Evolutionary conservation across 176 grass and related monocot genomes (phyloP).

Genomic region (Rhynchospora pubera): DNA sequence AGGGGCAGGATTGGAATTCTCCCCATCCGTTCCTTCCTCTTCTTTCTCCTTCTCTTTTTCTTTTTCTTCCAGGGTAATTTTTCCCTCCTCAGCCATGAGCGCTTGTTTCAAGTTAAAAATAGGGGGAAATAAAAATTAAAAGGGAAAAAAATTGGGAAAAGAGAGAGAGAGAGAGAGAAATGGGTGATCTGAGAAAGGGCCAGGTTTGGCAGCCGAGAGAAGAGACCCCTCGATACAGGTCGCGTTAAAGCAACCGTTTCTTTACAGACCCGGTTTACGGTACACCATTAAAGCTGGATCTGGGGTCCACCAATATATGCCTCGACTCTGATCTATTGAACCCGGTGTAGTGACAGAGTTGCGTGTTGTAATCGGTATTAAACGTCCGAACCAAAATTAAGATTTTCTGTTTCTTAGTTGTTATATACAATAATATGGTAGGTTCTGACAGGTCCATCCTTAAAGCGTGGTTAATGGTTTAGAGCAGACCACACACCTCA

Average conservation of each 20-base stretch:
- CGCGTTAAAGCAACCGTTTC: background rate
- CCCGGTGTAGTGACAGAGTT: background rate
- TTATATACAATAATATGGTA: background rate
- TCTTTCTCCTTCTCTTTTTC: background rate
- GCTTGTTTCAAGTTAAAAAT: slow-evolving; percentile 7
- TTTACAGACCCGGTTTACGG: background rate
- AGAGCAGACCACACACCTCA: background rate
- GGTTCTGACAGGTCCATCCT: background rate
- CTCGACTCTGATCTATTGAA: background rate
- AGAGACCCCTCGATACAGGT: slow-evolving; percentile 7
- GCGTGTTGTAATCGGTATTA: background rate
- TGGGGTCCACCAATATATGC: background rate
- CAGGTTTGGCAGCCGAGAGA: slow-evolving; percentile 26
- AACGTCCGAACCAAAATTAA: background rate
- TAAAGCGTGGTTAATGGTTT: background rate
- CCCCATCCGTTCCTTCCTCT: slow-evolving; percentile 4
- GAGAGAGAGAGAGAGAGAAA: slow-evolving; percentile 8
- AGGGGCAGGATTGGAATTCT: background rate
- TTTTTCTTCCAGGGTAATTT: slow-evolving; percentile 16
- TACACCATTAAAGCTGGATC: background rate
- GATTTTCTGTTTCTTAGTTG: background rate
- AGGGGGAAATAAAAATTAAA: slow-evolving; percentile 2
- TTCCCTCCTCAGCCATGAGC: slow-evolving; percentile 28
- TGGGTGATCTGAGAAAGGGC: slow-evolving; percentile 25
- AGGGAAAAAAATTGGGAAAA: background rate